Percentiles rank a stretch among this genome's conserved stretches.
Evolutionary conservation across 306 rosid species (phyloP).

Genomic region (Acacia acuminata): DNA sequence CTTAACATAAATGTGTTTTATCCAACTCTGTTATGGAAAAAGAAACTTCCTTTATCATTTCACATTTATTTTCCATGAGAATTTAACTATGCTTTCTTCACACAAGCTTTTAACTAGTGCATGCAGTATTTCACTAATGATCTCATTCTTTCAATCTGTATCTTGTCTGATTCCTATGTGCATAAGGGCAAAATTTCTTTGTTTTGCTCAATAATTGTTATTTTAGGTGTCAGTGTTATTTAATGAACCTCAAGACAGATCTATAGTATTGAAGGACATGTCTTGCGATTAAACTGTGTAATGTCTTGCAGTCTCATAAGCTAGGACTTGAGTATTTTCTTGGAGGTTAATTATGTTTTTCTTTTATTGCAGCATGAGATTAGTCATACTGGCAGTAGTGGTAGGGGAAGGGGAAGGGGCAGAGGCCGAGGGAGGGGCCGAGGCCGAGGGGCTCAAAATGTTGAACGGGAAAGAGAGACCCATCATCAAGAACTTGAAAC

Average conservation of each 20-base stretch:
- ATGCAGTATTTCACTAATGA: background rate
- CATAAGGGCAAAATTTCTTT: background rate
- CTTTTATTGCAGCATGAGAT: constrained; percentile 63
- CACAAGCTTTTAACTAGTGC: background rate
- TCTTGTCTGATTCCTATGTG: background rate
- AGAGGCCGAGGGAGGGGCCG: constrained; percentile 96
- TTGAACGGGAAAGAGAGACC: constrained; percentile 57
- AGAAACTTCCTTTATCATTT: background rate
- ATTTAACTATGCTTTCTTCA: background rate
- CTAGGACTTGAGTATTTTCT: background rate
- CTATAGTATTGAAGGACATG: background rate
- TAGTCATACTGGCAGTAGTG: constrained; percentile 65
- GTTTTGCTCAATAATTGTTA: background rate
- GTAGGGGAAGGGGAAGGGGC: constrained; percentile 95
- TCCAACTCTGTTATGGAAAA: background rate
- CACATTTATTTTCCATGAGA: background rate
- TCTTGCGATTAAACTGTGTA: background rate
- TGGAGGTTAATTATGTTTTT: constrained; percentile 2
- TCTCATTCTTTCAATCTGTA: background rate
- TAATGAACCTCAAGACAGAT: background rate
- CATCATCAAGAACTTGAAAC: constrained; percentile 56
- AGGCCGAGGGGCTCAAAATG: constrained; percentile 70
- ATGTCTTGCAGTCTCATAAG: background rate
- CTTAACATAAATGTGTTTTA: background rate
- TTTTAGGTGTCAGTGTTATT: background rate